These are phyloP conservation scores for Tephrocybe sp. DNA, from an alignment of 768 basidiomycete species.

Conservation along the genomic window DNA sequence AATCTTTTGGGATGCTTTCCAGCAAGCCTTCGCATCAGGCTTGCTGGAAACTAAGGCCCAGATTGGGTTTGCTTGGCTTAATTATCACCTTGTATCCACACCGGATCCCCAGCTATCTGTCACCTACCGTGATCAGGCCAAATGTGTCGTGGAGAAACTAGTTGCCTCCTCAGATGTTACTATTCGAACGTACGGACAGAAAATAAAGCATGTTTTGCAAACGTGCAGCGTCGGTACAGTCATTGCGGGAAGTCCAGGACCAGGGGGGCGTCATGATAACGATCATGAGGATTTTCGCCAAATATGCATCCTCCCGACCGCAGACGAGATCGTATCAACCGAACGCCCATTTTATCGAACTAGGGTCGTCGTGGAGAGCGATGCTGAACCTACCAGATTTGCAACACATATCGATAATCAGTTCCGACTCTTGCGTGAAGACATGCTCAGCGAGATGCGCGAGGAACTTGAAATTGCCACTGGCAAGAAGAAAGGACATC, in stretches of 20 bases:
- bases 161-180: slow-evolving; percentile 28
- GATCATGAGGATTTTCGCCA: slow-evolving; percentile 59
- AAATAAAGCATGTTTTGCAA: slow-evolving; percentile 27
- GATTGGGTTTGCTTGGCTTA: slow-evolving; percentile 32
- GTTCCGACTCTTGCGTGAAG: slow-evolving; percentile 12
- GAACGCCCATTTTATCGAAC: slow-evolving; percentile 49
- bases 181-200: slow-evolving; percentile 18
- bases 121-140: slow-evolving; percentile 30
- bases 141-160: slow-evolving; percentile 16
- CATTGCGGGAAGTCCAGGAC: slow-evolving; percentile 26
- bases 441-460: slow-evolving; percentile 22
- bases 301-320: slow-evolving; percentile 63
- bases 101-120: slow-evolving; percentile 18
- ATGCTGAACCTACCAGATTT: slow-evolving; percentile 41
- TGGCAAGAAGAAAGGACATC: slow-evolving; percentile 34
- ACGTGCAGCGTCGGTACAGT: slow-evolving; percentile 21
- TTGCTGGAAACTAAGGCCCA: slow-evolving; percentile 25
- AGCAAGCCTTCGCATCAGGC: slow-evolving; percentile 27
- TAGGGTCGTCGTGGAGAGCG: slow-evolving; percentile 41
- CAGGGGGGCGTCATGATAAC: slow-evolving; percentile 72
- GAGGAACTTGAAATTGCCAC: slow-evolving; percentile 49
- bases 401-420: slow-evolving; percentile 13
- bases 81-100: slow-evolving; percentile 33
- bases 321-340: slow-evolving; percentile 49
- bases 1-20: slow-evolving; percentile 40